Conservation (phyloP, 2,329 filamentous ascomycete genomes). For the Xylariaceae sp. region DNA sequence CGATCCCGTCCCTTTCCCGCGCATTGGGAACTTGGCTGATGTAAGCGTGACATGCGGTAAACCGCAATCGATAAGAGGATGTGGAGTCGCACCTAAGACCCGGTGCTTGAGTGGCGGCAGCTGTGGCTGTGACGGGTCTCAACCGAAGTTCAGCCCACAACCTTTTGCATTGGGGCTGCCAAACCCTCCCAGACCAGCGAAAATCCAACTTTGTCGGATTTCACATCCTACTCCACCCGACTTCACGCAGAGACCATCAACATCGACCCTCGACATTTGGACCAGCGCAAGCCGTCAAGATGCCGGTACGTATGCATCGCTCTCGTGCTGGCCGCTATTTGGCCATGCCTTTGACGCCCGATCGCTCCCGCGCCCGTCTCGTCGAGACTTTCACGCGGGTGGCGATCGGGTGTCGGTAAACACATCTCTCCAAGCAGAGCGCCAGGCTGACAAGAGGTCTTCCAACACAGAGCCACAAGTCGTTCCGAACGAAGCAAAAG, state of each 20-base stretch:
- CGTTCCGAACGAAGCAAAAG: conserved; percentile 99
- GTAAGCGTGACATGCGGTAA: too few relatives aligned
- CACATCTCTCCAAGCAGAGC: too few relatives aligned
- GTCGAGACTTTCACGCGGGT: too few relatives aligned
- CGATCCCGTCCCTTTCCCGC: conserved; percentile 7
- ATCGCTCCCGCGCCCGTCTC: too few relatives aligned
- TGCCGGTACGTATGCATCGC: conserved; percentile 33
- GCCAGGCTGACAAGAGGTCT: too few relatives aligned
- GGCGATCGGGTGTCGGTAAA: too few relatives aligned
- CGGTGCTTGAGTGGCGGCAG: too few relatives aligned
- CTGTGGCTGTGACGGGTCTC: conserved; percentile 3
- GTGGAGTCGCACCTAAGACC: too few relatives aligned
- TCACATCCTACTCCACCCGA: conserved; percentile 18
- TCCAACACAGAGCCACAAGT: conserved; percentile 83
- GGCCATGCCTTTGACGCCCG: too few relatives aligned
- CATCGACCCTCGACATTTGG: conserved; percentile 28
- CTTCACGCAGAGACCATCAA: conserved; percentile 17
- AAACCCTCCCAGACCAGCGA: conserved; percentile 22
- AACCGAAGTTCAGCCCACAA: conserved; percentile 21
- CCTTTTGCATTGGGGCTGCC: conserved; percentile 21
- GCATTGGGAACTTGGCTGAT: too few relatives aligned
- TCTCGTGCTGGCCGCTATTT: too few relatives aligned
- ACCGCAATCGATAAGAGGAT: too few relatives aligned
- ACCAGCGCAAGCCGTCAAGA: conserved; percentile 31
- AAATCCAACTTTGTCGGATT: conserved; percentile 20